Base-by-base conservation (phyloP, 805 yeast genomes). In the Cyberlindnera misumaiensis region DNA sequence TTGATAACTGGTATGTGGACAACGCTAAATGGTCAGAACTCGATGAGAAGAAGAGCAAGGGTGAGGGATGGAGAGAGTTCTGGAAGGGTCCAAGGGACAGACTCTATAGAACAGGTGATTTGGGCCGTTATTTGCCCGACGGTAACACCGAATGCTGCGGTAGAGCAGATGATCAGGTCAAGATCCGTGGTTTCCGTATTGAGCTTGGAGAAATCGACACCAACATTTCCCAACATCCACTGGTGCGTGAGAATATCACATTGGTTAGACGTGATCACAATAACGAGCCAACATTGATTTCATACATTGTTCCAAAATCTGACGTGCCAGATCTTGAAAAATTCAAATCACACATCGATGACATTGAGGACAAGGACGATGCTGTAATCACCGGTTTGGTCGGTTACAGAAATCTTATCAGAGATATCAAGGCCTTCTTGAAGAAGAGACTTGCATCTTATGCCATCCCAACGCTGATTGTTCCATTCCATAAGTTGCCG, bases 141-240 rank as follows among this genome's bases (percentile, higher is more conserved):
- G 99, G 98, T 41, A 86, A 93, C 65, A 88, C 93, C 51, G 99
- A 93, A 68, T 90, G 97, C 62, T 83, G 95, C 59, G 99, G 99
- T 43, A 78, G 99, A 60, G 98, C 98, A 20, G 99, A 93, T 65
- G 97, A 90, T 59, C 99, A 93, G 63, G 96, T 93, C 44, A 93
- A 93, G 63, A 93, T 93, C 49, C 80, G 99, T 67, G 99, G 99
- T 2, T 94, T 93, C 77, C 78, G 99, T 65, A 94, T 93, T 47
- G 99, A 93, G 65, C 71, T 93, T 40, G 99, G 99, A 43, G 99
- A 93, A 64, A 94, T 93, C 57, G 97, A 93, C 61, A 93, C 98
- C 12, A 96, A 93, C 58, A 75, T 93, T 45, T 88, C 97, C 11
- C 96, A 88, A 60, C 96, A 89, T 66, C 84, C 93, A 2, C 65